Base-by-base conservation (phyloP, 345 rosid species). In the Salix brachista region DNA sequence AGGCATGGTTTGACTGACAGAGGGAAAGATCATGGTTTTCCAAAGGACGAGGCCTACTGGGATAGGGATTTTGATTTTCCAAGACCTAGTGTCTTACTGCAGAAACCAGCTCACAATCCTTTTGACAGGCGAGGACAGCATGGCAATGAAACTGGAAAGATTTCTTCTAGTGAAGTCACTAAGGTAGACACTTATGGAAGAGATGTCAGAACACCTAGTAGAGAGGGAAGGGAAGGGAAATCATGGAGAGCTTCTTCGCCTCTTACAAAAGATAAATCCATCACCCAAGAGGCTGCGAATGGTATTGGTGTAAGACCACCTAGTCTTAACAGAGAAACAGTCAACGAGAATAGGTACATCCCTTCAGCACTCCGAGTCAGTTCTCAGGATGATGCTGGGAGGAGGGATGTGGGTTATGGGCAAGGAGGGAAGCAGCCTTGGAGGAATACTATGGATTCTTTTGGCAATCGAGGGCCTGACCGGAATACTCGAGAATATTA, bases 31-130 rank as follows among this genome's bases (percentile, higher is more conserved):
- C 78, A 84, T 75, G 90, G 90, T 21, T 88, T 86, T 81, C 75
- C 88, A 3, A 94, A 86, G 75, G 84, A 65, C 75, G 98, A 92
- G 67, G 86, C 88, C 70, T 90, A 72, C 66, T 88, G 96, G 98
- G 96, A 95, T 44, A 85, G 86, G 60, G 91, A 87, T 87, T 90
- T 87, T 84, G 92, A 89, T 86, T 83, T 89, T 79, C 93, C 93
- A 19, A 93, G 87, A 84, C 68, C 88, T 58, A 87, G 86, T 82
- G 80, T 75, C 78, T 82, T 85, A 21, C 93, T 91, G 2, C 97
- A 89, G 72, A 95, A 85, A 79, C 89, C 88, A 50, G 82, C 84
- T 78, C 81, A 88, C 75, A 82, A 71, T 83, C 56, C 66, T 72
- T 84, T 85, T 80, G 90, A 88, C 73, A 88, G 85, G 84, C 65